phyloP scores from a whole-genome alignment of 768 basidiomycete genomes.

The Coprinellus micaceus region DNA sequence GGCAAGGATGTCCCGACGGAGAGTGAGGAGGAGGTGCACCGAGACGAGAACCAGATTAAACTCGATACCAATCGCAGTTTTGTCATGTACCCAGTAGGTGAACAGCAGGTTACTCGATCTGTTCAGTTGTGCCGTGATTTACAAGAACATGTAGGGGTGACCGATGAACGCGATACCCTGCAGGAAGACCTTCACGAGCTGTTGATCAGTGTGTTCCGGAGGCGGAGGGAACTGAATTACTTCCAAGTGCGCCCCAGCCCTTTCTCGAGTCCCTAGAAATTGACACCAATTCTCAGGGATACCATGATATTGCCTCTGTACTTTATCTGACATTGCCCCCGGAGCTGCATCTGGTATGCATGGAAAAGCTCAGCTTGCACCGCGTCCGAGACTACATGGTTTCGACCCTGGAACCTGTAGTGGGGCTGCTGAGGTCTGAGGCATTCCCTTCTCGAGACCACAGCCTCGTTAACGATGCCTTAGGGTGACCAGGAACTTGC shows the following conservation, averaged over 20 bases:
- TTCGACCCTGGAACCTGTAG: conserved; percentile 73
- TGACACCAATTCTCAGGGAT: conserved; percentile 51
- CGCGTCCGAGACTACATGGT: conserved; percentile 89
- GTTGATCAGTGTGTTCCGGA: conserved; percentile 72
- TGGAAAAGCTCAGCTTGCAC: conserved; percentile 74
- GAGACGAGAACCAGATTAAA: conserved; percentile 82
- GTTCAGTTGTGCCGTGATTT: neutral
- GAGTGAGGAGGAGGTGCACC: conserved; percentile 37
- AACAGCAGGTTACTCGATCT: conserved; percentile 20
- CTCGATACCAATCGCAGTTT: conserved; percentile 93
- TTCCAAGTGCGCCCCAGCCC: conserved; percentile 57
- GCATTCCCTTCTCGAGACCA: neutral
- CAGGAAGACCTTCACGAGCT: conserved; percentile 68
- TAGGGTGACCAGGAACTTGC: conserved; percentile 61
- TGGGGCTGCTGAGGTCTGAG: conserved; percentile 73
- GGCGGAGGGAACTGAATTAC: conserved; percentile 70
- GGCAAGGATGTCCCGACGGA: conserved; percentile 1
- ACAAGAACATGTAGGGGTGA: conserved; percentile 13
- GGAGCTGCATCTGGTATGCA: conserved; percentile 51
- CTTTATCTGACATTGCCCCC: conserved; percentile 69
- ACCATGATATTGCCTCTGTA: conserved; percentile 89
- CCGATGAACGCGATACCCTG: conserved; percentile 46
- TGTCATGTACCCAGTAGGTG: conserved; percentile 88
- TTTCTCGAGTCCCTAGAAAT: neutral
- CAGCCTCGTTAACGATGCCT: neutral